Conservation (phyloP, 2,329 filamentous ascomycete species). For the Beauveria asiatica region DNA sequence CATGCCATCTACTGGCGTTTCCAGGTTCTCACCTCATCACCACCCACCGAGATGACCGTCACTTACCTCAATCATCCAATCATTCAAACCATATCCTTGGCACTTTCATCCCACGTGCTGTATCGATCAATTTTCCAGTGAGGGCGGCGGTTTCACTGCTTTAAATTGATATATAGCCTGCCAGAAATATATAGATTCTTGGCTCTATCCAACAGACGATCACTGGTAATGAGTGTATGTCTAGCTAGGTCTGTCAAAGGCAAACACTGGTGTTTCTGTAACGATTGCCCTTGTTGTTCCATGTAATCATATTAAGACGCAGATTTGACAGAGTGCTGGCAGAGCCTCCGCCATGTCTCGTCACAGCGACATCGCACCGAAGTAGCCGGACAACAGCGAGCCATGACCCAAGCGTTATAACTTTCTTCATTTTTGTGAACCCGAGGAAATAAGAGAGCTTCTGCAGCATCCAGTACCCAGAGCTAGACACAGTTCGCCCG, state of each 20-base stretch:
- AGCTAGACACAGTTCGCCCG: background rate
- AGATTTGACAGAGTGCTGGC: background rate
- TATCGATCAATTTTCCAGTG: too few relatives aligned
- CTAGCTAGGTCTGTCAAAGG: background rate
- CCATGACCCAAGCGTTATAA: background rate
- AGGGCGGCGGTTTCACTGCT: background rate
- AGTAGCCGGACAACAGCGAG: background rate
- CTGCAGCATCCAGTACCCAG: too few relatives aligned
- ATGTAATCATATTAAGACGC: background rate
- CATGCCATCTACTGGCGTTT: background rate
- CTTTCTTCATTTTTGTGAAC: too few relatives aligned
- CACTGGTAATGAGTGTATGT: background rate
- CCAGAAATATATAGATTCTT: background rate
- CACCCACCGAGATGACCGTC: background rate
- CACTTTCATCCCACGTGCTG: background rate
- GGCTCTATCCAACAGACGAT: background rate
- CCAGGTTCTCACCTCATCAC: background rate
- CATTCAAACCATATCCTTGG: background rate
- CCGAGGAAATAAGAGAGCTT: too few relatives aligned
- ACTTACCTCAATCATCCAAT: background rate
- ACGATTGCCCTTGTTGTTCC: background rate
- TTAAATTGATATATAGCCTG: background rate
- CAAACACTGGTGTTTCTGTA: too few relatives aligned
- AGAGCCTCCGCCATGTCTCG: background rate
- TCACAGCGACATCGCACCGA: background rate